These are phyloP conservation scores for Backusella liffmaniae DNA, from an alignment of 192 early-diverging fungal genomes.

Conservation along the genomic window DNA sequence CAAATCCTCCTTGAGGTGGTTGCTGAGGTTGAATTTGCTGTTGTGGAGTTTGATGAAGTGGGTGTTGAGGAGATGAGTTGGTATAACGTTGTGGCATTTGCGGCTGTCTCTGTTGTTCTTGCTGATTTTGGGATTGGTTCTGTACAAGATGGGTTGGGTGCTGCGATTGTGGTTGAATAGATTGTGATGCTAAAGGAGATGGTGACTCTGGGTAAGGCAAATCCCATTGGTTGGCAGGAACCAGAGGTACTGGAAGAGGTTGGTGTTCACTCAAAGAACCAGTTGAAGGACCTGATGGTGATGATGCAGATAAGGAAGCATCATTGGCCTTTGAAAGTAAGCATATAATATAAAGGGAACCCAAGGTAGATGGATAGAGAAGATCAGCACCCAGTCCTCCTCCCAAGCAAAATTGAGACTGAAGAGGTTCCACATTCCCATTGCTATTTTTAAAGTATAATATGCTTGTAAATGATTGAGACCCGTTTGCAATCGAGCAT, in stretches of 20 bases:
- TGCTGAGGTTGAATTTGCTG: not conserved
- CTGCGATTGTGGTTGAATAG: not conserved
- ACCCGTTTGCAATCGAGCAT: constrained; percentile 38
- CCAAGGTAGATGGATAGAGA: constrained; percentile 36
- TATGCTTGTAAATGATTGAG: constrained; percentile 42
- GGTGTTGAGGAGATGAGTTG: not conserved
- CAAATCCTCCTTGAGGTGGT: not conserved
- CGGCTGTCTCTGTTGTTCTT: not conserved
- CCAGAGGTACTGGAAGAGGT: not conserved
- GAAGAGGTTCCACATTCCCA: constrained; percentile 43
- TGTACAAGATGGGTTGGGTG: not conserved
- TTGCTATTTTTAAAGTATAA: constrained; percentile 38
- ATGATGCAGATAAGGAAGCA: not conserved
- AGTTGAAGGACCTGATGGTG: not conserved
- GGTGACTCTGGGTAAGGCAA: not conserved
- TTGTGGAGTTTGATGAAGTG: not conserved
- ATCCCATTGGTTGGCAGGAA: not conserved
- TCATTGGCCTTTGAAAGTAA: not conserved
- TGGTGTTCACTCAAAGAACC: not conserved
- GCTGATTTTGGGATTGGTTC: not conserved
- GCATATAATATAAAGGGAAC: constrained; percentile 45
- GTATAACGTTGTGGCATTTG: not conserved
- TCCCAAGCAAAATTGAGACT: constrained; percentile 47
- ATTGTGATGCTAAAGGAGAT: not conserved
- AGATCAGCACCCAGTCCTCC: constrained; percentile 56